A percentile compares a stretch with the other conserved stretches of the same genome.
These are phyloP conservation scores for Candolleomyces aberdarensis DNA, from an alignment of 768 basidiomycete species.

Conservation along the genomic window DNA sequence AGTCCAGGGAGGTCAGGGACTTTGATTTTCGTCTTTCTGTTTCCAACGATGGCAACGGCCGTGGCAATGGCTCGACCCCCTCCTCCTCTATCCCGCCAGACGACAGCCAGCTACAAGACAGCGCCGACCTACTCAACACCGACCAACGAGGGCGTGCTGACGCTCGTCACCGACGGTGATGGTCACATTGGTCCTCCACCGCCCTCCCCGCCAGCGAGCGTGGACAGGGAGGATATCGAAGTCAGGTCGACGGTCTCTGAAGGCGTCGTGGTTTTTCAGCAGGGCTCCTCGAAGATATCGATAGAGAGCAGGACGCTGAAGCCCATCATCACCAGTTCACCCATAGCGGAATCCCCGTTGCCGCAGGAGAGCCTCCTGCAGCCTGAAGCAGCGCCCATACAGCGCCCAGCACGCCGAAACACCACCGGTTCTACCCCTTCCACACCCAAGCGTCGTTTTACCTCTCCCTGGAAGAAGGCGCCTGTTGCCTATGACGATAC, in stretches of 20 bases:
- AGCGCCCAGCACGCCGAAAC: slow-evolving; percentile 57
- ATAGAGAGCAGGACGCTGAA: slow-evolving; percentile 1
- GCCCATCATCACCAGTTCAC: slow-evolving; percentile 8
- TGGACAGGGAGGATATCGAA: slow-evolving; percentile 11
- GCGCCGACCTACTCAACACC: background rate
- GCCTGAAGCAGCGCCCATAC: background rate
- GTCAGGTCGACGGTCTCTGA: slow-evolving; percentile 14
- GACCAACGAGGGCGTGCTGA: background rate
- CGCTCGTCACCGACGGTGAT: background rate
- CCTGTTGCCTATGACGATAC: slow-evolving; percentile 35
- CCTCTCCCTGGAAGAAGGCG: slow-evolving; percentile 18
- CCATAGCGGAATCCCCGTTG: slow-evolving; percentile 15
- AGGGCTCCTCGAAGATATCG: too few species aligned
- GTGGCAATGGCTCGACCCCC: too few species aligned
- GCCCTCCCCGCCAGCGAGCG: slow-evolving; percentile 31
- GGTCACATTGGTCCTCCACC: slow-evolving; percentile 22
- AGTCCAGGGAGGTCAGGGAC: too few species aligned
- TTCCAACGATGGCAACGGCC: too few species aligned
- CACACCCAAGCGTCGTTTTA: slow-evolving; percentile 14
- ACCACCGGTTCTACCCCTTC: slow-evolving; percentile 56
- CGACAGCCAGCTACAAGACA: too few species aligned
- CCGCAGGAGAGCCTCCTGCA: slow-evolving; percentile 49
- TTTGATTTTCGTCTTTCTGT: too few species aligned
- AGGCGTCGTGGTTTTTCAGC: slow-evolving; percentile 5
- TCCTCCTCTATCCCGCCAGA: too few species aligned